Evolutionary conservation across 495 filamentous ascomycete genomes (phyloP), one percentile per base, ranked within the genome.

Genomic region (Talaromyces proteolyticus): DNA sequence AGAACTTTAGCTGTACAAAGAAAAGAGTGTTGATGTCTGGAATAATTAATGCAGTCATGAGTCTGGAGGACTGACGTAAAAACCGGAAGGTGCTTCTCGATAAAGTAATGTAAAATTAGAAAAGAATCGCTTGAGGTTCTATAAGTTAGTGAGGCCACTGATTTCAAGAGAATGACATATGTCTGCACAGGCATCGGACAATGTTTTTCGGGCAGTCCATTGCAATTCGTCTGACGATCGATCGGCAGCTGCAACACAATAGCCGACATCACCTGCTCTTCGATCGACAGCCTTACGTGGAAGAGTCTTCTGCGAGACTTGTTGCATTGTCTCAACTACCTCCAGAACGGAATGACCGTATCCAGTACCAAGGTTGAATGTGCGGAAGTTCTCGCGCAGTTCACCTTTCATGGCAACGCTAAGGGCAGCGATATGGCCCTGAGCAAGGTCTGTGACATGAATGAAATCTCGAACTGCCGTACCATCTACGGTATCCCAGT

Each of bases 171-270:
- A 95, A 57, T 82, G 85, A 84, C 89, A 95, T 49, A 96, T 75
- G 65, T 91, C 88, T 51, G 77, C 74, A 63, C 91, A 96, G 2
- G 88, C 88, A 63, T 92, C 79, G 63, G 89, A 86, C 57, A 96
- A 71, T 3, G 86, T 86, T 49, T 85, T 78, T 63, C 91, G 76
- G 7, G 91, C 91, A 73, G 89, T 90, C 91, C 91, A 96, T 16
- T 80, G 69, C n/a, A 96, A 79, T 75, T 96, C 91, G 57, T 82
- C 63, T 55, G 90, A 89, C 10, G 91, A 89, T 36, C 86, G 78
- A n/a, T 79, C 79, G 23, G 88, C 88, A 62, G 92, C 86, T 37
- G 91, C 61, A 85, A 72, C 55, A 86, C 91, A 72, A 84, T 88
- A 49, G 79, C 91, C 58, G 72, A 95, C 78, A 62, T 94, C 93